A percentile compares a stretch with the other conserved stretches of the same genome.
Evolutionary conservation across 2,329 filamentous ascomycete species (phyloP).

Genomic region (Lizonia empirigonia): DNA sequence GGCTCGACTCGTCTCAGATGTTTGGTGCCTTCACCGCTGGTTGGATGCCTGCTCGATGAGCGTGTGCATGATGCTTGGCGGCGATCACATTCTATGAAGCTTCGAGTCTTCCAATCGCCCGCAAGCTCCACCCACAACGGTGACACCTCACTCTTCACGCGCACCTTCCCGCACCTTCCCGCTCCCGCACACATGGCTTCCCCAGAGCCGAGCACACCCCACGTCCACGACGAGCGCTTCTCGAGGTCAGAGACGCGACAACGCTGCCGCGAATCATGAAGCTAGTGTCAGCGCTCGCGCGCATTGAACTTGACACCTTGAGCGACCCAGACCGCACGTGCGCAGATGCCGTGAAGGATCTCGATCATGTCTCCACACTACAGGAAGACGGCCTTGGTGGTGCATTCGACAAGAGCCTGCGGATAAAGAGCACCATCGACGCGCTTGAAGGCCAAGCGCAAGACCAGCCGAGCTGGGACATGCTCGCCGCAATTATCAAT

Average conservation of each 20-base stretch:
- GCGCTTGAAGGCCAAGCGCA: slow-evolving; percentile 28
- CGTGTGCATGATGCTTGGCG: slow-evolving; percentile 1
- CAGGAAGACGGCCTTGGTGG: slow-evolving; percentile 14
- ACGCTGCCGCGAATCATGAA: slow-evolving; percentile 35
- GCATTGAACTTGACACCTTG: slow-evolving; percentile 31
- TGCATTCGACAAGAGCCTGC: slow-evolving; percentile 37
- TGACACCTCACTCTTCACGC: slow-evolving; percentile 16
- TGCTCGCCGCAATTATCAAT: slow-evolving; percentile 39
- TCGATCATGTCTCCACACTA: slow-evolving; percentile 13
- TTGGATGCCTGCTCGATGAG: no score
- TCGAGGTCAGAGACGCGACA: slow-evolving; percentile 26
- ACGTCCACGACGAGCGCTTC: slow-evolving; percentile 17
- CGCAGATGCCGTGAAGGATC: slow-evolving; percentile 18
- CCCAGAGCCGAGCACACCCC: slow-evolving; percentile 11
- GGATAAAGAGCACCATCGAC: slow-evolving; percentile 43
- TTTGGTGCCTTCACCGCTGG: no score
- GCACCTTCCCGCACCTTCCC: slow-evolving; percentile 14
- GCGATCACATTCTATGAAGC: not conserved
- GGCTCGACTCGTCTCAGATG: no score
- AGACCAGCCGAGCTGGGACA: slow-evolving; percentile 24
- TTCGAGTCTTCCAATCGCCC: slow-evolving; percentile 1
- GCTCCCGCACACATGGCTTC: slow-evolving; percentile 32
- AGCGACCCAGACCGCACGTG: slow-evolving; percentile 27
- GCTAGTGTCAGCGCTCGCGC: slow-evolving; percentile 29
- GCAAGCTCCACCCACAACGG: slow-evolving; percentile 12